Conservation (phyloP, 202 grass and related monocot genomes). For the Dendrocalamus latiflorus region DNA sequence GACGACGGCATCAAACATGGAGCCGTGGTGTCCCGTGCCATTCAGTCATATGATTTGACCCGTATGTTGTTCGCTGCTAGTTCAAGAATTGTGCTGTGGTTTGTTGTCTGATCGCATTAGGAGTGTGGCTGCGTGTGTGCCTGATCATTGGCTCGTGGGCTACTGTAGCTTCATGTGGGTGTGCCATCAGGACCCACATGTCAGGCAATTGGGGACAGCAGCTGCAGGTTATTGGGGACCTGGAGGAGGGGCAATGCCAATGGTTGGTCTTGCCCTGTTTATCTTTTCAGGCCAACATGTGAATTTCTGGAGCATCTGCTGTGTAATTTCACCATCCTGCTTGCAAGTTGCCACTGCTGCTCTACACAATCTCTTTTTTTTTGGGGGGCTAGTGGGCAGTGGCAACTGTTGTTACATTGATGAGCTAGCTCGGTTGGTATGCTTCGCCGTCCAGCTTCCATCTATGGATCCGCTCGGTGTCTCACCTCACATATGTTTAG, state of each 20-base stretch:
- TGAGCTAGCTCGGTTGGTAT: no score
- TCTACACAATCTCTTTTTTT: background rate
- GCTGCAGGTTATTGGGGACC: constrained; percentile 29
- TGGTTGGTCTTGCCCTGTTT: constrained; percentile 11
- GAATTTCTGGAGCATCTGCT: constrained; percentile 23
- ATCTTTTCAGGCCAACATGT: constrained; percentile 43
- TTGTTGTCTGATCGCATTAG: background rate
- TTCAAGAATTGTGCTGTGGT: background rate
- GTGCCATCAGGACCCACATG: background rate
- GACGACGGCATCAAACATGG: constrained; percentile 29
- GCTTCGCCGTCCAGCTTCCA: no score
- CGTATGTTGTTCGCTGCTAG: background rate
- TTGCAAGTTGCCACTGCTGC: constrained; percentile 18
- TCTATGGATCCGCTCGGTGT: no score
- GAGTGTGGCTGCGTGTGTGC: constrained; percentile 3
- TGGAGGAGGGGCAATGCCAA: background rate
- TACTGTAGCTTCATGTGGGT: constrained; percentile 14
- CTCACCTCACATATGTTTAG: no score
- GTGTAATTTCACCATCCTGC: background rate
- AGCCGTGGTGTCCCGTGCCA: constrained; percentile 8
- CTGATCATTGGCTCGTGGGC: background rate
- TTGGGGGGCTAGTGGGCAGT: constrained; percentile 1
- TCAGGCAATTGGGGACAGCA: background rate
- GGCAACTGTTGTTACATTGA: no score
- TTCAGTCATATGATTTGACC: constrained; percentile 23